Percentiles rank a stretch among this genome's conserved stretches.
Conservation (phyloP, 371 early-diverging fungal genomes). For the Parasitella parasitica region DNA sequence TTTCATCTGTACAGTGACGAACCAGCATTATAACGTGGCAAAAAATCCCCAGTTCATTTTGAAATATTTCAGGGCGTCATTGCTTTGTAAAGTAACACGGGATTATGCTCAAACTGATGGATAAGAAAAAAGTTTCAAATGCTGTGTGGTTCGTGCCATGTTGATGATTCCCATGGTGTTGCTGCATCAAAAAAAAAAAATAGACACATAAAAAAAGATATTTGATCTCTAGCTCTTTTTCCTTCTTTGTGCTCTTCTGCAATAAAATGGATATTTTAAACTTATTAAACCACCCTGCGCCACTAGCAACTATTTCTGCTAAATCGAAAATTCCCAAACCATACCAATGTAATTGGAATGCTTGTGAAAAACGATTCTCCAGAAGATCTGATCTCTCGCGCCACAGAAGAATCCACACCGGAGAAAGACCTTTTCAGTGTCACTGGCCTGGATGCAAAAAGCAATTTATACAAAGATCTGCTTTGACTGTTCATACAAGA, state of each 20-base stretch:
- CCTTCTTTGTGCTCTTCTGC: neutral
- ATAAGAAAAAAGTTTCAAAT: neutral
- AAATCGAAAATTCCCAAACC: slow-evolving; percentile 25
- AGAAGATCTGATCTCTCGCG: slow-evolving; percentile 75
- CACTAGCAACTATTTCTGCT: neutral
- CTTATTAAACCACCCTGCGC: slow-evolving; percentile 16
- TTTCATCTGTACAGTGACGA: slow-evolving; percentile 10
- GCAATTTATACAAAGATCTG: slow-evolving; percentile 78
- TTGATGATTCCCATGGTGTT: slow-evolving; percentile 1
- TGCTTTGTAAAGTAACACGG: neutral
- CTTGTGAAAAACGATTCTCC: slow-evolving; percentile 72
- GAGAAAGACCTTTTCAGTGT: slow-evolving; percentile 72
- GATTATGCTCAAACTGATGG: neutral
- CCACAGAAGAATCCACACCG: slow-evolving; percentile 76
- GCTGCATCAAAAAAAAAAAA: neutral
- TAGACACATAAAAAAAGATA: neutral
- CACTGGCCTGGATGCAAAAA: slow-evolving; percentile 66
- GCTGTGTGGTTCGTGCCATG: slow-evolving; percentile 3
- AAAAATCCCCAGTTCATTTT: neutral
- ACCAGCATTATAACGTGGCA: slow-evolving; percentile 1
- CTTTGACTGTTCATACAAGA: slow-evolving; percentile 74
- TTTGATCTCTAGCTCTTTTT: neutral
- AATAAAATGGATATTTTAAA: slow-evolving; percentile 21
- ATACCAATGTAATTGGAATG: slow-evolving; percentile 61
- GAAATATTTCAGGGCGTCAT: slow-evolving; percentile 1